Conservation (phyloP, 1,284 basidiomycete genomes). For the Melanopsichium pennsylvanicum region DNA sequence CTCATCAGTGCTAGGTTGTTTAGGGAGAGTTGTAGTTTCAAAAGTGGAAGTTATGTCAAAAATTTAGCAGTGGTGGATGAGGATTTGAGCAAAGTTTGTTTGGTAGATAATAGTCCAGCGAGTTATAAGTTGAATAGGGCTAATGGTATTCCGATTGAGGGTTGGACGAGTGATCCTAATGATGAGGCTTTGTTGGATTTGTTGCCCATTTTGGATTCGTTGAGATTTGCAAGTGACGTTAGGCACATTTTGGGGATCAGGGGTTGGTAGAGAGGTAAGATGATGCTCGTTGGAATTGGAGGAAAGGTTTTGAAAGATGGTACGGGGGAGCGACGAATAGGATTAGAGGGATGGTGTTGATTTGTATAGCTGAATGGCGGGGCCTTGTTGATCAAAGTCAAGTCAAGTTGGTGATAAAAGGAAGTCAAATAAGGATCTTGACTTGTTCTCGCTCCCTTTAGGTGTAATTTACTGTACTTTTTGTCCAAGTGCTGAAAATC, state of each 20-base stretch:
- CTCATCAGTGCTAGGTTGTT: conserved; percentile 88
- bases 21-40: conserved; percentile 91
- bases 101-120: conserved; percentile 94
- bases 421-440: no score
- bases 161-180: conserved; percentile 95
- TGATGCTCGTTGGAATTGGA: no score
- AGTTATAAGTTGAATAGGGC: conserved; percentile 93
- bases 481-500: no score
- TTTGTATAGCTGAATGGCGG: no score
- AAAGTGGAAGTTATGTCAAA: conserved; percentile 94
- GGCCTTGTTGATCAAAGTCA: no score
- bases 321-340: no score
- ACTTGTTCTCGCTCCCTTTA: no score
- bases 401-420: no score
- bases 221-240: conserved; percentile 95
- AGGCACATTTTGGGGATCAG: conserved; percentile 85
- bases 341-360: no score
- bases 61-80: conserved; percentile 85
- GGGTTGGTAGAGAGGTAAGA: conserved; percentile 46
- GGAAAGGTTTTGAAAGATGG: no score
- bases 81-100: conserved; percentile 87
- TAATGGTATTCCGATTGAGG: conserved; percentile 98
- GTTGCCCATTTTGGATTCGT: conserved; percentile 90
- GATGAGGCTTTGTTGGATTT: conserved; percentile 96
- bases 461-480: no score